phyloP scores from a whole-genome alignment of 1,284 basidiomycete species.

The Ceratobasidium sp. region DNA sequence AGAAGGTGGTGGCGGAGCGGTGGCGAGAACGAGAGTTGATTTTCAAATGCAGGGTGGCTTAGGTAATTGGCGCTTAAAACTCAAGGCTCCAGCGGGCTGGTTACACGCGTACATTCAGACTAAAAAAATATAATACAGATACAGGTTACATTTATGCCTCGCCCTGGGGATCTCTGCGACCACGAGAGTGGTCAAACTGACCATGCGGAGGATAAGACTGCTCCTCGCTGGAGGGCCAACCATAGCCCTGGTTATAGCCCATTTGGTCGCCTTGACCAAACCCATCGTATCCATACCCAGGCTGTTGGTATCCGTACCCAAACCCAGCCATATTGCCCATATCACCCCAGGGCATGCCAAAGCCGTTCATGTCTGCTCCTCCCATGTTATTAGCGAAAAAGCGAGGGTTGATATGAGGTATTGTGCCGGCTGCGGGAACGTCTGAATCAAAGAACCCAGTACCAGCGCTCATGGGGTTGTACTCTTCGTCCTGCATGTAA shows the following conservation, averaged over 20 bases:
- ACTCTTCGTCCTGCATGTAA: conserved; percentile 46
- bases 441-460: conserved; percentile 34
- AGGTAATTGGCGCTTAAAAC: conserved; percentile 15
- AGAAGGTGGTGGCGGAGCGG: conserved; percentile 9
- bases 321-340: conserved; percentile 21
- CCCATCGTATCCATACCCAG: conserved; percentile 27
- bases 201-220: conserved; percentile 15
- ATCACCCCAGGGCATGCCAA: conserved; percentile 33
- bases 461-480: conserved; percentile 44
- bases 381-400: conserved; percentile 59
- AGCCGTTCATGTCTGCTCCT: not conserved
- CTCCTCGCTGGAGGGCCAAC: conserved; percentile 1
- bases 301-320: conserved; percentile 36
- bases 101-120: not conserved
- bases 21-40: conserved; percentile 9
- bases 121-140: conserved; percentile 12
- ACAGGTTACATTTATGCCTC: conserved; percentile 11
- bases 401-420: conserved; percentile 86
- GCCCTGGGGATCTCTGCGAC: not conserved
- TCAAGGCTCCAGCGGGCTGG: too few relatives aligned
- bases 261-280: conserved; percentile 19
- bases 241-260: conserved; percentile 24
- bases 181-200: not conserved
- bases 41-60: not conserved
- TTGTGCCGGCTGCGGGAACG: conserved; percentile 29